Conservation (phyloP, 169 alveolate genomes). For the Babesia sp. region DNA sequence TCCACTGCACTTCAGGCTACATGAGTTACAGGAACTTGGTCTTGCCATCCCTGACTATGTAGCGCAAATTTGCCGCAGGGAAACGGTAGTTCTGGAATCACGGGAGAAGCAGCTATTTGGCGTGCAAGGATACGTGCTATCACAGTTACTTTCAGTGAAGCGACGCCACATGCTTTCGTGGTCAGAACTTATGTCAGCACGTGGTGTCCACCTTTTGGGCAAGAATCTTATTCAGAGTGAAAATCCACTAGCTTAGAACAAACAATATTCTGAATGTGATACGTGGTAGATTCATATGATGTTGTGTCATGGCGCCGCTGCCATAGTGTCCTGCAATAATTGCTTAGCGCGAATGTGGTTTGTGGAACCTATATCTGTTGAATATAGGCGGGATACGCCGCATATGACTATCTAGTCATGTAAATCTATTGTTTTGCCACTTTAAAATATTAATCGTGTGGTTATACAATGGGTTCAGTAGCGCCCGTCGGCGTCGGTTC, state of each 20-base stretch:
- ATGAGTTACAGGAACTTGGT: background rate
- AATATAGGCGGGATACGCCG: no score
- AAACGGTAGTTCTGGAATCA: slow-evolving; percentile 31
- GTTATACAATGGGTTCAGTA: no score
- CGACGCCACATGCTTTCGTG: slow-evolving; percentile 26
- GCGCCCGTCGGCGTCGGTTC: background rate
- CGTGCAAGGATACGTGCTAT: slow-evolving; percentile 22
- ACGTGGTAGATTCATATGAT: no score
- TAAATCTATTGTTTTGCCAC: no score
- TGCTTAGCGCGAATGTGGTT: no score
- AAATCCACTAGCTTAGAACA: no score
- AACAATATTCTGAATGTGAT: no score
- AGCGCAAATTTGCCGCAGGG: slow-evolving; percentile 37
- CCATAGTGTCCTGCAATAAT: no score
- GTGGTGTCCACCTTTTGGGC: slow-evolving; percentile 44
- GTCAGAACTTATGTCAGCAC: slow-evolving; percentile 38
- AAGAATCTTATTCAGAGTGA: slow-evolving; percentile 2
- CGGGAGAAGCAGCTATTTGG: slow-evolving; percentile 63
- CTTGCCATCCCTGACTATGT: slow-evolving; percentile 32
- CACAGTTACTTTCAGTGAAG: slow-evolving; percentile 26
- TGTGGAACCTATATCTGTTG: no score
- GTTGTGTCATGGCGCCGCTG: no score
- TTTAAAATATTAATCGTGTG: no score
- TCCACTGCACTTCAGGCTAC: slow-evolving; percentile 28
- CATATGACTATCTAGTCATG: no score